A percentile compares a stretch with the other conserved stretches of the same genome.
These are phyloP conservation scores for Nicotiana obtusifolia DNA, from an alignment of 257 asterid genomes.

Conservation along the genomic window DNA sequence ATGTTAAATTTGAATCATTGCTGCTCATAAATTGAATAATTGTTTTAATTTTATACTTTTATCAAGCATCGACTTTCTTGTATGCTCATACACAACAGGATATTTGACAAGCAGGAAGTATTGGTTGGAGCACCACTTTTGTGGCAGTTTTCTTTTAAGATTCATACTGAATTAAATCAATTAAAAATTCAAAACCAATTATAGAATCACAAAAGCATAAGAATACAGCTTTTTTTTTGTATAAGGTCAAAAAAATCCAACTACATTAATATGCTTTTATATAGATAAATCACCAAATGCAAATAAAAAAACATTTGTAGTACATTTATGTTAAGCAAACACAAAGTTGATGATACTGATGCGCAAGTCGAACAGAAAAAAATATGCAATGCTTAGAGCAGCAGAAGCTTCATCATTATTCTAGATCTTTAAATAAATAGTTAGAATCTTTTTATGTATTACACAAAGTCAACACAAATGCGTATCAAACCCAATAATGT, in stretches of 20 bases:
- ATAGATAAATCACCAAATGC: not conserved
- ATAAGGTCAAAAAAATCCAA: not conserved
- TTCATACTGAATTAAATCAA: not conserved
- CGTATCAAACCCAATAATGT: not conserved
- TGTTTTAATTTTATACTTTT: no score
- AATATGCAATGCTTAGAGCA: not conserved
- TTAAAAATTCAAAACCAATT: not conserved
- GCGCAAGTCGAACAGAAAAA: not conserved
- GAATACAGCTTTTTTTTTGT: not conserved
- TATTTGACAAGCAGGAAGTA: not conserved
- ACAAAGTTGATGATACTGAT: not conserved
- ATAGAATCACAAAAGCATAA: not conserved
- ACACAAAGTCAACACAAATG: not conserved
- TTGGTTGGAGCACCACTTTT: not conserved
- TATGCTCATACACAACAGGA: not conserved
- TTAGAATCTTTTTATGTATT: not conserved
- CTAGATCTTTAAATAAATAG: not conserved
- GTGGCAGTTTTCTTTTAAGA: not conserved
- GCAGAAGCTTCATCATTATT: not conserved
- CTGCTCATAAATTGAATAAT: not conserved
- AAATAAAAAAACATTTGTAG: not conserved
- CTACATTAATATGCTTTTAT: not conserved
- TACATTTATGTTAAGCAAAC: not conserved
- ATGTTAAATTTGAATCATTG: not conserved
- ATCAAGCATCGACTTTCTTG: not conserved